A percentile compares a stretch with the other conserved stretches of the same genome.
Evolutionary conservation across 495 filamentous ascomycete genomes (phyloP).

Genomic region (Hypoxylon subgilvum): DNA sequence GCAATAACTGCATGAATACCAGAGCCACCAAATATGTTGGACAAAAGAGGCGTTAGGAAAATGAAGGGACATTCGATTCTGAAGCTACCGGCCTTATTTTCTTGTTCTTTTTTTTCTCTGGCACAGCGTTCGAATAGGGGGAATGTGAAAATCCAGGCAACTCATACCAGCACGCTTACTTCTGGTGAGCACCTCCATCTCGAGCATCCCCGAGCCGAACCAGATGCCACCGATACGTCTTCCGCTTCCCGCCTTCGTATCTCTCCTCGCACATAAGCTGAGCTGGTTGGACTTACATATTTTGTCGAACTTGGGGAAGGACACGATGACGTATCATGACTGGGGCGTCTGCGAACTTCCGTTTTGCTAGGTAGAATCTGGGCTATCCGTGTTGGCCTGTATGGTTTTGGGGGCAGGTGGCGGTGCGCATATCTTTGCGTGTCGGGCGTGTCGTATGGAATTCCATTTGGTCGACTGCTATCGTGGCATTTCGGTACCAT

Average conservation of each 20-base stretch:
- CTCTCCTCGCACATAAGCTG: constrained; percentile 13
- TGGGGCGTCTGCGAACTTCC: constrained; percentile 30
- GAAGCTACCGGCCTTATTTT: constrained; percentile 16
- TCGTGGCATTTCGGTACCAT: constrained; percentile 27
- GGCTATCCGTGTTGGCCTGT: constrained; percentile 20
- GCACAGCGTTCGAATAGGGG: constrained; percentile 28
- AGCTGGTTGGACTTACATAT: constrained; percentile 28
- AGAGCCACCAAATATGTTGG: constrained; percentile 33
- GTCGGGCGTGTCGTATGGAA: constrained; percentile 16
- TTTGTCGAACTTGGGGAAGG: constrained; percentile 31
- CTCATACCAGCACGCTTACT: constrained; percentile 13
- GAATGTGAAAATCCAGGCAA: constrained; percentile 19
- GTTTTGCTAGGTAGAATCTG: constrained; percentile 38
- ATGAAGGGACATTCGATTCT: constrained; percentile 29
- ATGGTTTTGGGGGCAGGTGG: constrained; percentile 23
- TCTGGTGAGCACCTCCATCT: constrained; percentile 8
- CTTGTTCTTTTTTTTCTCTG: constrained; percentile 31
- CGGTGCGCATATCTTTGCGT: constrained; percentile 1
- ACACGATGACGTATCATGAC: constrained; percentile 31
- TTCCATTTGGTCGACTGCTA: constrained; percentile 18
- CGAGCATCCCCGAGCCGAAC: not conserved
- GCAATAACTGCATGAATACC: constrained; percentile 39
- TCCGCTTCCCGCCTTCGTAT: constrained; percentile 12
- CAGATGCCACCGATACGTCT: not conserved
- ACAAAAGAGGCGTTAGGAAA: constrained; percentile 40